A percentile compares a stretch with the other conserved stretches of the same genome.
phyloP scores from a whole-genome alignment of 2,329 filamentous ascomycete genomes.

The Sporothrix humicola region DNA sequence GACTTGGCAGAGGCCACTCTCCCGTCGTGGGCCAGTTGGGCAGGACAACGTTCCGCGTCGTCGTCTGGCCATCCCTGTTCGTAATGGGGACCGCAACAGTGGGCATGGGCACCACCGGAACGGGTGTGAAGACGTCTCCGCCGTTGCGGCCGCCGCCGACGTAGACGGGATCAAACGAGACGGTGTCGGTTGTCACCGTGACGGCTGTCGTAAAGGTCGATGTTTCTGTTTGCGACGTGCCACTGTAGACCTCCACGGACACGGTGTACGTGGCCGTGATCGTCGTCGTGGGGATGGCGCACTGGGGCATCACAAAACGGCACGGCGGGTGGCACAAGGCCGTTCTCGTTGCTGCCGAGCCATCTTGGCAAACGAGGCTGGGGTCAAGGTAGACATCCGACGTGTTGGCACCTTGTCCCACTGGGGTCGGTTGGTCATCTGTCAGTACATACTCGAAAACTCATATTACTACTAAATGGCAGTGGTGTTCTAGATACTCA shows the following conservation, averaged over 20 bases:
- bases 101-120: too few relatives aligned
- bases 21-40: not conserved
- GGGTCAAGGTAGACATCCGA: too few relatives aligned
- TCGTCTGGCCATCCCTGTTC: too few relatives aligned
- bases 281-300: not conserved
- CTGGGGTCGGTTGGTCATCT: too few relatives aligned
- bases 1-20: not conserved
- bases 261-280: constrained; percentile 8
- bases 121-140: too few relatives aligned
- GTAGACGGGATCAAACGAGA: not conserved
- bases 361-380: not conserved
- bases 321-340: not conserved
- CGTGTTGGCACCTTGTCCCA: too few relatives aligned
- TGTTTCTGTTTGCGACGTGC: not conserved
- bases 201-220: not conserved
- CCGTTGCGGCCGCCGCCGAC: too few relatives aligned
- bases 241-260: not conserved
- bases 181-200: not conserved
- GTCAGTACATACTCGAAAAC: too few relatives aligned
- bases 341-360: not conserved
- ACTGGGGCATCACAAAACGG: not conserved
- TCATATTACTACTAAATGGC: too few relatives aligned
- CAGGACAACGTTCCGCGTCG: not conserved
- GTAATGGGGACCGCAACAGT: too few relatives aligned
- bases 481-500: too few relatives aligned